These are phyloP conservation scores for Aspergillus campestris DNA, from an alignment of 495 filamentous ascomycete species.

Conservation along the genomic window DNA sequence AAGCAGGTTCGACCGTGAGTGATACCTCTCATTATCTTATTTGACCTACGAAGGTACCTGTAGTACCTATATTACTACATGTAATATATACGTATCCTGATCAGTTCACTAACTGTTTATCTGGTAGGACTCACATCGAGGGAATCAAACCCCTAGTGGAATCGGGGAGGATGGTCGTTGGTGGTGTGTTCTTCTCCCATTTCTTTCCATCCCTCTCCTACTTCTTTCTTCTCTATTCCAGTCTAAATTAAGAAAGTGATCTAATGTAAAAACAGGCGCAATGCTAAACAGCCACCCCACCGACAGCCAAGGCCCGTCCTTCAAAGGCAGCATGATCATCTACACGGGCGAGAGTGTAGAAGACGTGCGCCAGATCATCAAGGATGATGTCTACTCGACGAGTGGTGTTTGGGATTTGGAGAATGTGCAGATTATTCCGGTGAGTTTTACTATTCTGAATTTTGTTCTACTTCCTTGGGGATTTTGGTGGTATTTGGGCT, in stretches of 20 bases:
- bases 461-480: neutral
- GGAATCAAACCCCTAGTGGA: conserved; percentile 14
- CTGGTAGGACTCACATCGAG: conserved; percentile 9
- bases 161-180: conserved; percentile 14
- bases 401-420: conserved; percentile 73
- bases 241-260: neutral
- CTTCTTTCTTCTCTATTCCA: neutral
- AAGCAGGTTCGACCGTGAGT: conserved; percentile 10
- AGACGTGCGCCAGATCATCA: conserved; percentile 54
- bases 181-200: conserved; percentile 10
- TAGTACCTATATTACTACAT: neutral
- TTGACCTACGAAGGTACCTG: neutral
- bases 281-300: conserved; percentile 49
- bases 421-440: conserved; percentile 46
- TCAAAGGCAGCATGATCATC: conserved; percentile 58
- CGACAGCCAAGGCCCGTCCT: conserved; percentile 48
- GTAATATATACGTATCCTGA: too few species aligned
- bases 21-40: neutral
- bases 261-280: conserved; percentile 39
- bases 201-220: neutral
- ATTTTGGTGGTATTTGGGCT: too few species aligned
- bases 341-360: conserved; percentile 52
- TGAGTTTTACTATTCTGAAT: conserved; percentile 9
- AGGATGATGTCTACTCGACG: conserved; percentile 58
- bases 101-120: too few species aligned